Evolutionary conservation across 225 moss, liverwort and hornwort genomes (phyloP), one percentile per base, ranked within the genome.

Genomic region (Bryum argenteum): DNA sequence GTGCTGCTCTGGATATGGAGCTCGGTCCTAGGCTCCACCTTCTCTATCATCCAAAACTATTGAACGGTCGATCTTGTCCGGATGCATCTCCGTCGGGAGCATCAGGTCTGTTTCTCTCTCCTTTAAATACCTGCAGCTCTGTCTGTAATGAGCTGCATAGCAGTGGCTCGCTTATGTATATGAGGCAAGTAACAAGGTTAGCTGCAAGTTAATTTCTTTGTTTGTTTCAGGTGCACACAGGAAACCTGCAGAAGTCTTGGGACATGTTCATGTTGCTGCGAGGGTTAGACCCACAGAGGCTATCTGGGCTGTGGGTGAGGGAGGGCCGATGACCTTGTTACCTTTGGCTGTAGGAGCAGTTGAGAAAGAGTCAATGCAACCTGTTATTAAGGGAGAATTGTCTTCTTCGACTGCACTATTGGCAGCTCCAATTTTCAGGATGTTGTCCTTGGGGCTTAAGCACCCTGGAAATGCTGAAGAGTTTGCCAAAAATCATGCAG

Each of bases 231-330:
- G 94, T 69, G 79, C 80, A 40, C 94, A 94, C 55, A 85, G 94
- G 65, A 94, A 88, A 87, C 88, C 94, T 74, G 94, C 94, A 79
- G 94, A 94, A 75, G 91, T 94, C 61, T 72, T 94, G 77, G 94
- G 94, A 18, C 91, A 94, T 79, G 91, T 94, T 38, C 91, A 94
- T 84, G 86, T 94, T 58, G 94, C 94, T 84, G 85, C 88, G 60
- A 85, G 94, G 72, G 82, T 87, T 58, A 86, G 91, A 79, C 88
- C 91, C 15, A 81, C 82, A 16, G 91, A 91, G 71, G 87, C 90
- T 16, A 81, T 91, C 43, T 94, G 94, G 94, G 91, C 91, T 75
- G 79, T 94, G 81, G 91, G 88, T 26, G 94, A 94, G 59, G 91
- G 94, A 59, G 94, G 94, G 8, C 87, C 94, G 1, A 81, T 94